phyloP scores from a whole-genome alignment of 2,329 filamentous ascomycete species.

The Metarhizium album region DNA sequence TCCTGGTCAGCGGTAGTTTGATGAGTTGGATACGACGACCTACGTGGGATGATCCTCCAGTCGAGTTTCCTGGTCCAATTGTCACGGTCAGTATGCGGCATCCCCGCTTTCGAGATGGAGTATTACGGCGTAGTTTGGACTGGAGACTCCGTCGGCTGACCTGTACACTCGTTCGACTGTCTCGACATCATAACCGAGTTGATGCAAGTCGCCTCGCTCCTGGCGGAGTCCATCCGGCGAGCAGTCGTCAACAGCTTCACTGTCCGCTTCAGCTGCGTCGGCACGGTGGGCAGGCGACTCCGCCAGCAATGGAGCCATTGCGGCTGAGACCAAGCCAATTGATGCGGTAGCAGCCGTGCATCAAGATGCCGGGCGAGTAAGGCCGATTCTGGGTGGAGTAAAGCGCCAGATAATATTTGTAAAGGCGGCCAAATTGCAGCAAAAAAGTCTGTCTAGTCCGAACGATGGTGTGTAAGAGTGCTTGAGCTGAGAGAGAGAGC shows the following conservation, averaged over 20 bases:
- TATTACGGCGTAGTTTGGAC: too few relatives aligned
- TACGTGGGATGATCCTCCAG: slow-evolving; percentile 48
- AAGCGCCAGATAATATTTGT: neutral
- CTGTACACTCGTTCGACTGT: slow-evolving; percentile 45
- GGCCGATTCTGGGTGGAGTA: neutral
- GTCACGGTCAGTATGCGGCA: neutral
- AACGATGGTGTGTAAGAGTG: too few relatives aligned
- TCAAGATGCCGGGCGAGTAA: neutral
- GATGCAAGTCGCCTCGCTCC: slow-evolving; percentile 2
- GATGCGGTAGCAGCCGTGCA: neutral
- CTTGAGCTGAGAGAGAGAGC: too few relatives aligned
- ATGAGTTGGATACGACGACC: slow-evolving; percentile 6
- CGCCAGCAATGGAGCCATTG: neutral
- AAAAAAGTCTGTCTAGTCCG: too few relatives aligned
- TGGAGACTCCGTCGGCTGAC: slow-evolving; percentile 12
- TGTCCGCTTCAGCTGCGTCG: neutral
- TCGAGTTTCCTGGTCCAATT: slow-evolving; percentile 37
- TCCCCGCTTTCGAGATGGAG: neutral
- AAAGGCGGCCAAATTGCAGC: neutral
- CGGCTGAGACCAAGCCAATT: neutral
- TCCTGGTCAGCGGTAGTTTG: slow-evolving; percentile 4
- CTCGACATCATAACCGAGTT: slow-evolving; percentile 33
- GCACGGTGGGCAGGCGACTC: neutral
- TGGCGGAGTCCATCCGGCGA: neutral
- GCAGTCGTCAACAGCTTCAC: slow-evolving; percentile 8